Evolutionary conservation across 768 basidiomycete species (phyloP).

Genomic region (Auriscalpium vulgare): DNA sequence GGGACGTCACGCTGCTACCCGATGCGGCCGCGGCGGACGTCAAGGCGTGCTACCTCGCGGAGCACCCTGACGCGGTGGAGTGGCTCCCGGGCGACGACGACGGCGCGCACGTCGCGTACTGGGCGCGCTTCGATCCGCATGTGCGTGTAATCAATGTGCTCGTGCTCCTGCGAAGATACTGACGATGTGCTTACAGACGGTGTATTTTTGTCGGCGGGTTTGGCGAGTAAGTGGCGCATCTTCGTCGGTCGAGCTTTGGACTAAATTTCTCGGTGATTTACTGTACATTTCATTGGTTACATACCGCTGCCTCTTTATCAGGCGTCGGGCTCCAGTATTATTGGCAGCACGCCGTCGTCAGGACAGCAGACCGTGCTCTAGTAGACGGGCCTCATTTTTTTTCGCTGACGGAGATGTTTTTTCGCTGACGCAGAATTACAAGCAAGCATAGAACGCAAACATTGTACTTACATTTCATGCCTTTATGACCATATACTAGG

Average conservation of each 20-base stretch:
- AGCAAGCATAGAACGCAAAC: too few relatives aligned
- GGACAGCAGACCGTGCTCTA: too few relatives aligned
- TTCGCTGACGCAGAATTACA: too few relatives aligned
- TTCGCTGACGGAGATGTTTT: too few relatives aligned
- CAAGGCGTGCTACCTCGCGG: slow-evolving; percentile 33
- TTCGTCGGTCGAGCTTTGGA: background rate
- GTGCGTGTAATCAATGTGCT: slow-evolving; percentile 24
- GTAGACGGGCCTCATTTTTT: too few relatives aligned
- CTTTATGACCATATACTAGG: too few relatives aligned
- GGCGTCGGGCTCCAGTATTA: slow-evolving; percentile 5
- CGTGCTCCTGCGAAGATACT: background rate
- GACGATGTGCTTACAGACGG: slow-evolving; percentile 24
- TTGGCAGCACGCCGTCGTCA: too few relatives aligned
- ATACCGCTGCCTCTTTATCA: slow-evolving; percentile 41
- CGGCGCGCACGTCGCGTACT: slow-evolving; percentile 41
- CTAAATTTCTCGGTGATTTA: slow-evolving; percentile 9
- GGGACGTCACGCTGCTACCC: slow-evolving; percentile 37
- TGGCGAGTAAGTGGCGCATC: slow-evolving; percentile 29
- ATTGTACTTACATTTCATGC: too few relatives aligned
- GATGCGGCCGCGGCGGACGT: slow-evolving; percentile 24
- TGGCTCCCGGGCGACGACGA: slow-evolving; percentile 42
- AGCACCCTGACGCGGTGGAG: slow-evolving; percentile 42
- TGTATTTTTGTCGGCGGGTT: slow-evolving; percentile 50
- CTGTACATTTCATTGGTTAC: slow-evolving; percentile 43
- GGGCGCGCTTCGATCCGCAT: slow-evolving; percentile 48